phyloP scores from a whole-genome alignment of 257 asterid species.

The Echium plantagineum region DNA sequence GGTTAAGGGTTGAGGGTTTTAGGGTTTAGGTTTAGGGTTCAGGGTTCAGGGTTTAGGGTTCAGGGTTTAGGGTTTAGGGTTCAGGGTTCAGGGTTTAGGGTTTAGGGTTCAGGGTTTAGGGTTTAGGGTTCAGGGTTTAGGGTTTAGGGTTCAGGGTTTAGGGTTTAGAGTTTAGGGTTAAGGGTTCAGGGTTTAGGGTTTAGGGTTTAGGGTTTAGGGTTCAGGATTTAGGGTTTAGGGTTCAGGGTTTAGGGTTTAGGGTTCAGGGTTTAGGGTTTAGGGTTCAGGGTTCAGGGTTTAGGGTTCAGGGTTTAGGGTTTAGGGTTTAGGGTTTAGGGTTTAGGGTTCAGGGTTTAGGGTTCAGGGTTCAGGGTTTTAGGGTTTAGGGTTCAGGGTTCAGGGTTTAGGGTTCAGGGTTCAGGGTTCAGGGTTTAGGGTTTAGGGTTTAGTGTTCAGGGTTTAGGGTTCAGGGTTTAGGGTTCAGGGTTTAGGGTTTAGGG shows the following conservation, averaged over 20 bases:
- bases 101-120: constrained; percentile 9
- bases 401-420: constrained; percentile 7
- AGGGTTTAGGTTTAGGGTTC: constrained; percentile 11
- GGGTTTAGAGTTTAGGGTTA: constrained; percentile 10
- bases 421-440: too few relatives aligned
- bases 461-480: constrained; percentile 6
- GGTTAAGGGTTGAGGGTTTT: too few relatives aligned
- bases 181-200: constrained; percentile 12
- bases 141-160: constrained; percentile 8
- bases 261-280: constrained; percentile 2
- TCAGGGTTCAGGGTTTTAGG: constrained; percentile 11
- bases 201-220: constrained; percentile 12
- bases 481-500: constrained; percentile 10
- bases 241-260: constrained; percentile 6
- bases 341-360: constrained; percentile 10
- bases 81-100: constrained; percentile 15
- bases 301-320: constrained; percentile 9
- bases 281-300: constrained; percentile 1
- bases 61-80: too few relatives aligned
- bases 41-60: constrained; percentile 3
- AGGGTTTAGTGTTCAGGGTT: constrained; percentile 8
- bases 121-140: too few relatives aligned
- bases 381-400: constrained; percentile 8
- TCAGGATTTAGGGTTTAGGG: too few relatives aligned
- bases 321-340: constrained; percentile 11